phyloP scores from a whole-genome alignment of 441 rosid species.

The Croton laevigatus region DNA sequence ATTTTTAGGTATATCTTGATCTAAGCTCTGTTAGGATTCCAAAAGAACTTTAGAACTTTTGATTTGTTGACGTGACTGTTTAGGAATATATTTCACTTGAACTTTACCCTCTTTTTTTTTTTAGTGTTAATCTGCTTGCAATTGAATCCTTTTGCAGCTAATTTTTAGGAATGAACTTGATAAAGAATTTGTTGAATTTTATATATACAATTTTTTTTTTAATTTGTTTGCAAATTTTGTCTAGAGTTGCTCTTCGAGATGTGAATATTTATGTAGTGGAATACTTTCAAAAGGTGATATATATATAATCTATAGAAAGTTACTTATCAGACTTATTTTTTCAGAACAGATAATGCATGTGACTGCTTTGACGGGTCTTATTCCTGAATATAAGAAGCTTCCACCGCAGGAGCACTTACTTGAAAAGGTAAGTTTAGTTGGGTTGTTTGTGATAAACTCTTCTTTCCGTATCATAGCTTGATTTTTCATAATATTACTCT shows the following conservation, averaged over 20 bases:
- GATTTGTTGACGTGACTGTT: neutral
- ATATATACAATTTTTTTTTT: no score
- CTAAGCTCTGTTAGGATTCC: neutral
- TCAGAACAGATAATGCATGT: conserved; percentile 1
- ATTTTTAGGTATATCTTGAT: neutral
- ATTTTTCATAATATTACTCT: neutral
- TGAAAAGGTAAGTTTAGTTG: conserved; percentile 53
- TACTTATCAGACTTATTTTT: conserved; percentile 1
- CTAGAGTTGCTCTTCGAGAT: neutral
- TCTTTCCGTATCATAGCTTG: conserved; percentile 5
- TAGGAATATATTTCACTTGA: neutral
- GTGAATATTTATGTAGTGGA: neutral
- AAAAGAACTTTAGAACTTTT: neutral
- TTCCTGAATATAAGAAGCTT: conserved; percentile 39
- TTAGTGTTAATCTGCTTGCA: no score
- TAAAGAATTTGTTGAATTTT: neutral
- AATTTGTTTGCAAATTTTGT: no score
- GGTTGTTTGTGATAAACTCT: neutral
- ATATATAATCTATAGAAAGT: neutral
- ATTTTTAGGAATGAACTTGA: neutral
- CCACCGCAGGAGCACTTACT: conserved; percentile 73
- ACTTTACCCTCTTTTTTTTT: neutral
- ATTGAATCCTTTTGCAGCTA: neutral
- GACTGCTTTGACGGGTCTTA: conserved; percentile 25
- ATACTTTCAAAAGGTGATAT: neutral